Evolutionary conservation across 2,329 filamentous ascomycete species (phyloP).

Genomic region (Talaromyces sp.): DNA sequence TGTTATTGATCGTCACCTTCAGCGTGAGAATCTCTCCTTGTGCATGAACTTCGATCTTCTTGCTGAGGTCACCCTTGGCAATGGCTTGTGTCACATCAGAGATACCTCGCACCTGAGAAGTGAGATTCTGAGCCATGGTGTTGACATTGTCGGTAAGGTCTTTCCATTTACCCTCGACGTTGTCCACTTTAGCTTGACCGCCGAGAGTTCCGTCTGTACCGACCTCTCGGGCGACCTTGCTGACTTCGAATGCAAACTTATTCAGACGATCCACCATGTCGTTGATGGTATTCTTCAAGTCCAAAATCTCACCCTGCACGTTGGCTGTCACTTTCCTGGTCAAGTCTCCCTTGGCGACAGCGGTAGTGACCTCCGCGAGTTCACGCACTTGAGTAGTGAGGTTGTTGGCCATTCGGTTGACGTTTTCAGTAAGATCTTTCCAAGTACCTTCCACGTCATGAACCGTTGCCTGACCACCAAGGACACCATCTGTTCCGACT

Average conservation of each 20-base stretch:
- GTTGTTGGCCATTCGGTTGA: slow-evolving; percentile 97
- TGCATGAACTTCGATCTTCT: slow-evolving; percentile 87
- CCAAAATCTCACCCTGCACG: slow-evolving; percentile 82
- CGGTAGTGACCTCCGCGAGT: slow-evolving; percentile 90
- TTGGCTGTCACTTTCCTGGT: slow-evolving; percentile 91
- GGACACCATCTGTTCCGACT: slow-evolving; percentile 85
- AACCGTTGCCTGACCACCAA: slow-evolving; percentile 87
- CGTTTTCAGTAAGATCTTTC: slow-evolving; percentile 85
- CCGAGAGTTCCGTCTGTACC: slow-evolving; percentile 57
- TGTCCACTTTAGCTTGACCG: slow-evolving; percentile 56
- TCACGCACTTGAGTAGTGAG: slow-evolving; percentile 92
- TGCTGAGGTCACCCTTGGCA: slow-evolving; percentile 86
- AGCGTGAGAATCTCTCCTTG: slow-evolving; percentile 86
- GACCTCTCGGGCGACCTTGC: slow-evolving; percentile 57
- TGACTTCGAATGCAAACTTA: slow-evolving; percentile 57
- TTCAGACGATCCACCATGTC: slow-evolving; percentile 59
- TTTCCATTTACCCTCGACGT: slow-evolving; percentile 59
- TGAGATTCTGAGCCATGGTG: slow-evolving; percentile 58
- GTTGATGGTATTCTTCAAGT: slow-evolving; percentile 80
- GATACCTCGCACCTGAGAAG: slow-evolving; percentile 69
- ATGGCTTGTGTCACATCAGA: slow-evolving; percentile 90
- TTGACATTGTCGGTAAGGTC: slow-evolving; percentile 60
- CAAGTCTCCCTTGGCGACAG: slow-evolving; percentile 83
- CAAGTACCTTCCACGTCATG: slow-evolving; percentile 93
- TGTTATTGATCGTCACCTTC: slow-evolving; percentile 95